These are phyloP conservation scores for Malassezia japonica DNA, from an alignment of 1,284 basidiomycete species.

Conservation along the genomic window DNA sequence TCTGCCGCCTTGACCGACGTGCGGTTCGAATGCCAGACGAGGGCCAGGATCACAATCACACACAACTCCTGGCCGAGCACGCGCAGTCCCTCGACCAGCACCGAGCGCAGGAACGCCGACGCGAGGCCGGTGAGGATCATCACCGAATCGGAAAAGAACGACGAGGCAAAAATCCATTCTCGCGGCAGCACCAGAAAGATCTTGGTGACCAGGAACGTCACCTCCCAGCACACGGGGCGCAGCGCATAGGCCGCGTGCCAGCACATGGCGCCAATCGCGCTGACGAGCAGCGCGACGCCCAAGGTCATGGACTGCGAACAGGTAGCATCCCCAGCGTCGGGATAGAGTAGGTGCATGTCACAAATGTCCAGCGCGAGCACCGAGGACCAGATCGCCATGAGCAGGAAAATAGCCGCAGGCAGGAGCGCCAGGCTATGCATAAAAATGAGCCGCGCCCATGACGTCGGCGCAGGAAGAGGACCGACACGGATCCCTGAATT, in stretches of 20 bases:
- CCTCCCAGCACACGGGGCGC: constrained; percentile 13
- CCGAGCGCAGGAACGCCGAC: constrained; percentile 9
- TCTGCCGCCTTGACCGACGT: too few species aligned
- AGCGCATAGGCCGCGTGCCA: constrained; percentile 14
- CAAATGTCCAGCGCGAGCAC: neutral
- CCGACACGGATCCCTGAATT: neutral
- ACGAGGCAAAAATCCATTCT: neutral
- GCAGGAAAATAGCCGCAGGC: constrained; percentile 1
- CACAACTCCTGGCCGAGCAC: constrained; percentile 7
- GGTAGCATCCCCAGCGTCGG: neutral
- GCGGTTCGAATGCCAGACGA: constrained; percentile 1
- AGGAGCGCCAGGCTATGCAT: constrained; percentile 3
- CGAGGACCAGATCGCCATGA: neutral
- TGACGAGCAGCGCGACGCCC: neutral
- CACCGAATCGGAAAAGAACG: neutral
- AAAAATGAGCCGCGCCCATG: constrained; percentile 3
- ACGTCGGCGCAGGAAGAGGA: neutral
- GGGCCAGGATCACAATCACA: constrained; percentile 6
- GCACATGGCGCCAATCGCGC: constrained; percentile 3
- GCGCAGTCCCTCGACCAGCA: constrained; percentile 12
- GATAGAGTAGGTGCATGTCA: constrained; percentile 9
- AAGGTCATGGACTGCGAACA: neutral
- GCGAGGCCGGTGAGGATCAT: neutral
- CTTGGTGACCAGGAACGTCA: neutral
- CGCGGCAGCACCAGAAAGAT: neutral